Evolutionary conservation across 768 basidiomycete species (phyloP).

Genomic region (Serendipita sp.): DNA sequence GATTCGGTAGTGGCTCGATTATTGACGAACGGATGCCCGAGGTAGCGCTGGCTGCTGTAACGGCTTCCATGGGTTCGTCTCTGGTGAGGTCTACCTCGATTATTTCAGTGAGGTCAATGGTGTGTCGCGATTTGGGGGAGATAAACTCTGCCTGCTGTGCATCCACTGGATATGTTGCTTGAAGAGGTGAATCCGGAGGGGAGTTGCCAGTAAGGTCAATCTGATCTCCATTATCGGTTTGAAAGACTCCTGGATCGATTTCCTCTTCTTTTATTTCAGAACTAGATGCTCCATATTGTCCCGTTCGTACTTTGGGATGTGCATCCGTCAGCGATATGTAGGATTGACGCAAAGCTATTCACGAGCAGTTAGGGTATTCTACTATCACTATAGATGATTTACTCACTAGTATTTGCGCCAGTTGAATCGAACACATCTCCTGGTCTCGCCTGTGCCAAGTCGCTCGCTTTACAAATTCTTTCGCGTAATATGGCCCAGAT

Average conservation of each 20-base stretch:
- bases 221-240: not conserved
- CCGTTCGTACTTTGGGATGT: too few species aligned
- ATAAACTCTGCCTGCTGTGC: not conserved
- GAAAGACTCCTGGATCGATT: not conserved
- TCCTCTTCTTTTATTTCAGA: not conserved
- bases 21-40: not conserved
- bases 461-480: not conserved
- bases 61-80: too few species aligned
- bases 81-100: not conserved
- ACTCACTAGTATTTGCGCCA: not conserved
- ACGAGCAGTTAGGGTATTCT: not conserved
- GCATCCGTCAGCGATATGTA: too few species aligned
- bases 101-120: not conserved
- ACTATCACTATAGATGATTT: not conserved
- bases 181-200: not conserved
- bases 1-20: not conserved
- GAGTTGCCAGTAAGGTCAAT: too few species aligned
- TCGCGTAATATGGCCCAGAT: not conserved
- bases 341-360: not conserved
- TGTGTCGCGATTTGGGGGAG: not conserved
- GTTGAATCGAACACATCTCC: not conserved
- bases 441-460: not conserved
- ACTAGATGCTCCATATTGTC: not conserved
- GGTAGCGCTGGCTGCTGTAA: too few species aligned
- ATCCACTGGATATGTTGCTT: not conserved